Conservation (phyloP, 306 rosid genomes). For the Cucumis melo region DNA sequence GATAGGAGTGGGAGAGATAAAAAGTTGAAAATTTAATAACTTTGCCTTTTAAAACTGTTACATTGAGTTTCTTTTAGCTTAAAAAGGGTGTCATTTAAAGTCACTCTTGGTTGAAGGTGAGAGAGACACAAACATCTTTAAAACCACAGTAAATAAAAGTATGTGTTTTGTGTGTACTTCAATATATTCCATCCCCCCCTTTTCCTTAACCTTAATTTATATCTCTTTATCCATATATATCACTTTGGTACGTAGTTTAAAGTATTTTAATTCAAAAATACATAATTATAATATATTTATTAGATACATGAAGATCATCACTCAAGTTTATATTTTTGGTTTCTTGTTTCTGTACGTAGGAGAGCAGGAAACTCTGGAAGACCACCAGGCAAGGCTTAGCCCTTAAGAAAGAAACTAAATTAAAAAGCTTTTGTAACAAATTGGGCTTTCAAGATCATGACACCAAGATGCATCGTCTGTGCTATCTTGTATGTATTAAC, state of each 20-base stretch:
- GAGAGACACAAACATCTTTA: background rate
- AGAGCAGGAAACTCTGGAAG: constrained; percentile 4
- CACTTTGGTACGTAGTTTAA: too few species aligned
- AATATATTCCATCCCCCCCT: constrained; percentile 1
- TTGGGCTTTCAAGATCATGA: background rate
- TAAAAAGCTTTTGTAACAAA: background rate
- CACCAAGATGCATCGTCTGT: background rate
- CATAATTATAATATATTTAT: background rate
- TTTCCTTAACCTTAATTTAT: background rate
- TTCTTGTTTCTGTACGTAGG: background rate
- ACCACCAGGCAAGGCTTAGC: constrained; percentile 2
- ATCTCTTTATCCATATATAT: background rate
- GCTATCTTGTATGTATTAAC: background rate
- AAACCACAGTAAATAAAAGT: constrained; percentile 4
- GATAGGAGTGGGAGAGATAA: background rate
- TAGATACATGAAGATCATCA: background rate
- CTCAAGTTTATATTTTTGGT: background rate
- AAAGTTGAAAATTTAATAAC: background rate
- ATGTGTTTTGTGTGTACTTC: background rate
- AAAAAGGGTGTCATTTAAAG: constrained; percentile 6
- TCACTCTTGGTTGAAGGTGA: constrained; percentile 4
- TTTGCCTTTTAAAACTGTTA: constrained; percentile 3
- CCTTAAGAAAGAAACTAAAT: background rate
- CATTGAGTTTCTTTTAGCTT: constrained; percentile 5
- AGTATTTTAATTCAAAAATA: too few species aligned